A percentile compares a stretch with the other conserved stretches of the same genome.
Conservation (phyloP, 257 asterid species). For the Thymus mandschuricus region DNA sequence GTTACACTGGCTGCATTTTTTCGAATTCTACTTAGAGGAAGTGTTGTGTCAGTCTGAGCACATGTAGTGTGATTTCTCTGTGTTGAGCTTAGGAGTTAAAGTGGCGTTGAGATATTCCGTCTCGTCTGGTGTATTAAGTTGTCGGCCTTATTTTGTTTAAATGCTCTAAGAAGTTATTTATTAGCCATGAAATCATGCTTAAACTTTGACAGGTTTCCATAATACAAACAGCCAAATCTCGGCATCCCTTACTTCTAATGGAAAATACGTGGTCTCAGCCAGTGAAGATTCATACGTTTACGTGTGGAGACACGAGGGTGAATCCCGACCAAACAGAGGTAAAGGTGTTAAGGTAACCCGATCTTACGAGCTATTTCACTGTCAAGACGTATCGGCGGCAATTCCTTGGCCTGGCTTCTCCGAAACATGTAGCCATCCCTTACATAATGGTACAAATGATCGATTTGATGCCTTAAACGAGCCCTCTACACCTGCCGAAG, state of each 20-base stretch:
- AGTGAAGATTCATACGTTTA: constrained; percentile 95
- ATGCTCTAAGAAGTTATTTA: neutral
- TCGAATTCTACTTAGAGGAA: constrained; percentile 6
- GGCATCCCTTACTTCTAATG: constrained; percentile 82
- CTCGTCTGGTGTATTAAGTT: neutral
- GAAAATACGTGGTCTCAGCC: constrained; percentile 83
- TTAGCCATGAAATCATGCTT: constrained; percentile 21
- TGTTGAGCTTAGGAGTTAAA: neutral
- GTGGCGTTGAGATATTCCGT: constrained; percentile 14
- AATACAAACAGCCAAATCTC: constrained; percentile 93
- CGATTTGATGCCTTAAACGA: constrained; percentile 47
- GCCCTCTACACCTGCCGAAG: constrained; percentile 64
- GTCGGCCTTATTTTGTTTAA: constrained; percentile 1
- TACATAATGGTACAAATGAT: constrained; percentile 43
- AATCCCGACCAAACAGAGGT: constrained; percentile 74
- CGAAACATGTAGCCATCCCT: constrained; percentile 47
- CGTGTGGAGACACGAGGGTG: constrained; percentile 90
- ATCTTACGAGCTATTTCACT: constrained; percentile 81
- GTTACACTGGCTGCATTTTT: neutral
- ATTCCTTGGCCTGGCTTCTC: constrained; percentile 92
- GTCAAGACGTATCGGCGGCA: constrained; percentile 92
- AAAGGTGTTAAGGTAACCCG: constrained; percentile 78
- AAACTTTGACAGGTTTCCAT: constrained; percentile 69
- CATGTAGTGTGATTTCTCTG: neutral
- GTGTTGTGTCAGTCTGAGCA: neutral